Evolutionary conservation across 306 rosid species (phyloP), one percentile per base, ranked within the genome.

Genomic region (Begonia loranthoides): DNA sequence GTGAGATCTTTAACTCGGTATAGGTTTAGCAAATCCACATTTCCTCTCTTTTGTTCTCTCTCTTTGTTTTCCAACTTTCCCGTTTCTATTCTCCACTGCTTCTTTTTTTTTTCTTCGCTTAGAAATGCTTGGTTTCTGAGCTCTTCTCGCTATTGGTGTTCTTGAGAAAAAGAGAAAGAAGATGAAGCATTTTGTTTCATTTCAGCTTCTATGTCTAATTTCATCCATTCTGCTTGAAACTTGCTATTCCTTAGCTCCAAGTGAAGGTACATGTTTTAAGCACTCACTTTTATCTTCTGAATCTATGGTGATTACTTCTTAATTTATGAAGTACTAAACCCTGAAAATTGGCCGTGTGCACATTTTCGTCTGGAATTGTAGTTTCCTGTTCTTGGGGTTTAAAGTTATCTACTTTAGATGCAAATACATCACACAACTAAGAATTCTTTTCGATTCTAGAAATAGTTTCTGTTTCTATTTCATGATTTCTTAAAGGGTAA

Each of bases 221-320:
- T 72, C 49, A 44, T 69, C 64, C n/a, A 52, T 72, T 61, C 70
- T 70, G 64, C 50, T 71, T 48, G 82, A 62, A 65, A 66, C 61
- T 43, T 64, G 83, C 55, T 71, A 75, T 51, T 62, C 76, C 19
- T 60, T 76, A 53, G 67, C 78, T 58, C 52, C 73, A 40, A 66
- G 71, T 16, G 99, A 92, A 83, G 96, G 99, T 92, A 53, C 17
- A 60, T 50, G 39, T 66, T 62, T 49, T 54, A 36, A 41, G 14
- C 17, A 9, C 22, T 67, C 58, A 15, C 24, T 58, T 56, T 41
- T 45, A 41, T 43, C n/a, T 53, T 61, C 73, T 70, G 94, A 83
- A 28, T 28, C 36, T 28, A 33, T 33, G 63, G 54, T 12, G 47
- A 47, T 2, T 57, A 9, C 22, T 13, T 13, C 19, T 22, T 21